Percentiles rank a stretch among this genome's conserved stretches.
Conservation (phyloP, 2,329 filamentous ascomycete species). For the Pseudovirgaria hyperparasitica region DNA sequence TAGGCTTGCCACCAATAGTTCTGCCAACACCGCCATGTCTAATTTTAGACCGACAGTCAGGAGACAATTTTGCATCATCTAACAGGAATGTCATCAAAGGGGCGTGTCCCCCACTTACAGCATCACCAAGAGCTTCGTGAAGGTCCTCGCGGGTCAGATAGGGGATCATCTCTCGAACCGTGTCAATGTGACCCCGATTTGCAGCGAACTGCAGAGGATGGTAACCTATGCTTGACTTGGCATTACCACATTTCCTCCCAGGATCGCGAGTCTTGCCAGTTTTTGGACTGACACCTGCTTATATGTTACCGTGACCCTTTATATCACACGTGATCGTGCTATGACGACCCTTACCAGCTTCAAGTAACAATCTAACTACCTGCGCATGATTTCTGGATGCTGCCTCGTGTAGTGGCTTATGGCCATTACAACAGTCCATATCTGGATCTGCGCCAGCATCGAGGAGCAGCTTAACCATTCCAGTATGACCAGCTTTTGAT, state of each 20-base stretch:
- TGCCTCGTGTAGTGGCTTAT: constrained; percentile 24
- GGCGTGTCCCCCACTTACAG: too few species aligned
- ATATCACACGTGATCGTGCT: too few species aligned
- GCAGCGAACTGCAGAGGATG: constrained; percentile 22
- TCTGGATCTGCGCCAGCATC: constrained; percentile 14
- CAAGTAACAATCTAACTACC: constrained; percentile 18
- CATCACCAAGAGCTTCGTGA: constrained; percentile 16
- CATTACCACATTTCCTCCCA: constrained; percentile 4
- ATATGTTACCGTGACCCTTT: too few species aligned
- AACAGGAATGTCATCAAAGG: too few species aligned
- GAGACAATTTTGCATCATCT: too few species aligned
- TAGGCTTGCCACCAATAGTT: constrained; percentile 12
- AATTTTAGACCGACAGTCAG: constrained; percentile 7
- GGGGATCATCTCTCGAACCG: constrained; percentile 15
- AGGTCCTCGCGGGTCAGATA: constrained; percentile 12
- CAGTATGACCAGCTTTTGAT: constrained; percentile 5
- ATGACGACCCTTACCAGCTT: too few species aligned
- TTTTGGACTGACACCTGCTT: constrained; percentile 24
- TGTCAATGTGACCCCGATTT: constrained; percentile 12
- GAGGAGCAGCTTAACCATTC: constrained; percentile 6
- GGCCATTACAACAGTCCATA: constrained; percentile 8
- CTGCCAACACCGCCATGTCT: constrained; percentile 15
- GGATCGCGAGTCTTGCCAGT: constrained; percentile 12
- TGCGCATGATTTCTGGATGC: constrained; percentile 17
- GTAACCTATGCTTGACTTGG: constrained; percentile 7